Evolutionary conservation across 148 eudicot genomes (phyloP).

Genomic region (Bassia scoparia): DNA sequence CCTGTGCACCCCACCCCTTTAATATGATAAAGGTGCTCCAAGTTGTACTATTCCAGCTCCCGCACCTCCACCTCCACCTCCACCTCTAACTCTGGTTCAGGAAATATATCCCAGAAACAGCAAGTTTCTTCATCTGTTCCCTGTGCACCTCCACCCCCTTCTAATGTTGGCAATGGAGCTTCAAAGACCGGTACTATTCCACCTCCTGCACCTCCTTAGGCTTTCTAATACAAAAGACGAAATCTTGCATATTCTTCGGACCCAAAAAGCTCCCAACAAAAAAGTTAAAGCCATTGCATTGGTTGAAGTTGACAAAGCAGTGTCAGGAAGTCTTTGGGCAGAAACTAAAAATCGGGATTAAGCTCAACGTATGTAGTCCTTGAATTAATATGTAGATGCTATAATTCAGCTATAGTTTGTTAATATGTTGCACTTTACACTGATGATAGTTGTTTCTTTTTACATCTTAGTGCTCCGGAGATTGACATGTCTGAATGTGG

Average conservation of each 20-base stretch:
- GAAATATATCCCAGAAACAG: conserved; percentile 16
- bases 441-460: not conserved
- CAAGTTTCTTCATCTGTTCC: conserved; percentile 32
- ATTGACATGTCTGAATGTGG: conserved; percentile 89
- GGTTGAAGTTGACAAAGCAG: conserved; percentile 86
- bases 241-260: conserved; percentile 38
- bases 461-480: conserved; percentile 66
- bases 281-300: conserved; percentile 87
- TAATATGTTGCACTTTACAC: not conserved
- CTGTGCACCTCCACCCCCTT: conserved; percentile 56
- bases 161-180: conserved; percentile 27
- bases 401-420: not conserved
- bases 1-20: conserved; percentile 57
- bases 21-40: conserved; percentile 22
- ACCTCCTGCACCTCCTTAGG: conserved; percentile 51
- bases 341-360: conserved; percentile 69
- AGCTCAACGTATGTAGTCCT: conserved; percentile 51
- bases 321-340: conserved; percentile 94
- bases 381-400: not conserved
- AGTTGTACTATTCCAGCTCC: conserved; percentile 41
- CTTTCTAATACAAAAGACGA: conserved; percentile 42
- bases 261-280: conserved; percentile 45
- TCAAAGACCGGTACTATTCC: conserved; percentile 35
- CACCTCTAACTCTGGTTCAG: conserved; percentile 23
- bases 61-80: conserved; percentile 39